phyloP scores from a whole-genome alignment of 192 early-diverging fungal species.

The Backusella westeae region DNA sequence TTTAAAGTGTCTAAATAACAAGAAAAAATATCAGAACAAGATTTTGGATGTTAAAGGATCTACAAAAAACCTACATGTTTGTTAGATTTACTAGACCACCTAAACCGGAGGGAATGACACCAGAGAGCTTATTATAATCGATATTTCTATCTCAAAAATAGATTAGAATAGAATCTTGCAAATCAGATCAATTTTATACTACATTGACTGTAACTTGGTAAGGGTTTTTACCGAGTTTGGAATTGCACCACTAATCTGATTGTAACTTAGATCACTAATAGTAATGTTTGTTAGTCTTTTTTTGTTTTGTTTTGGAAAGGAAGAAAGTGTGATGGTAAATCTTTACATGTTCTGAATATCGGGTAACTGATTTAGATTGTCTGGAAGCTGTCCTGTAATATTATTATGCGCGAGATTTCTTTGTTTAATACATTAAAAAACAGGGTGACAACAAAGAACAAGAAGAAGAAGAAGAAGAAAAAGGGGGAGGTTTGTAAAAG shows the following conservation, averaged over 20 bases:
- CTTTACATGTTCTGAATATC: slow-evolving; percentile 22
- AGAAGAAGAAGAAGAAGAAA: background rate
- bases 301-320: background rate
- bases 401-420: slow-evolving; percentile 32
- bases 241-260: no score
- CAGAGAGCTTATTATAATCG: background rate
- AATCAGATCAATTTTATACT: no score
- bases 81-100: background rate
- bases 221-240: no score
- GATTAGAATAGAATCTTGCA: background rate
- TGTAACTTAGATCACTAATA: no score
- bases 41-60: background rate
- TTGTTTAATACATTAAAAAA: background rate
- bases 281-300: background rate
- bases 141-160: background rate
- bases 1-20: background rate
- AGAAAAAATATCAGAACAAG: background rate
- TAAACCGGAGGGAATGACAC: background rate
- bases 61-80: background rate
- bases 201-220: no score
- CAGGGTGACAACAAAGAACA: background rate
- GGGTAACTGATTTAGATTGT: slow-evolving; percentile 23
- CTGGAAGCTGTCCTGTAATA: slow-evolving; percentile 26
- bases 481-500: background rate
- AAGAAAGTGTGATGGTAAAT: background rate